Conservation (phyloP, 495 filamentous ascomycete genomes). For the Podospora fimiseda region DNA sequence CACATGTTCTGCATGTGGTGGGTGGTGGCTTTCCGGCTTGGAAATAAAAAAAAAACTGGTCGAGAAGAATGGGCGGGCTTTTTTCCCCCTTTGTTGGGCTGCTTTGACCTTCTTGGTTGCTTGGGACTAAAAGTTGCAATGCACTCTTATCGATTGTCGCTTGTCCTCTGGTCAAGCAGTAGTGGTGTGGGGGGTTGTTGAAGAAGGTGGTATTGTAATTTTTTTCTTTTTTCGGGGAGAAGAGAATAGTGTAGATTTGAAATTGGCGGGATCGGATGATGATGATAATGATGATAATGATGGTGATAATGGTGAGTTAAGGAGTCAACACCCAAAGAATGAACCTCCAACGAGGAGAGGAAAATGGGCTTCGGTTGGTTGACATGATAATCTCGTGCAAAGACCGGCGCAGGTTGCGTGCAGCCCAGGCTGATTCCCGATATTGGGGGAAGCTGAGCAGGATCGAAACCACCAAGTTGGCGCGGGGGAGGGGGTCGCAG, state of each 20-base stretch:
- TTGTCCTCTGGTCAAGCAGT: too few relatives aligned
- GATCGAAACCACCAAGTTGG: conserved; percentile 10
- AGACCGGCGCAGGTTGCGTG: conserved; percentile 26
- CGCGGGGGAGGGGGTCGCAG: conserved; percentile 6
- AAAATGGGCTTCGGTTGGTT: conserved; percentile 45
- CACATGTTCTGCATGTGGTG: conserved; percentile 36
- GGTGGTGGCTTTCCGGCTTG: background rate
- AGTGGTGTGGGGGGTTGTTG: conserved; percentile 33
- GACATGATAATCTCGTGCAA: conserved; percentile 49
- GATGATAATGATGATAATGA: conserved; percentile 10
- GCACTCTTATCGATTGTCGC: conserved; percentile 34
- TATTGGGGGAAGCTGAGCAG: conserved; percentile 25
- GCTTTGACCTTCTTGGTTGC: too few relatives aligned
- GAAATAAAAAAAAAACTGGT: background rate
- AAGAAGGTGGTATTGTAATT: background rate
- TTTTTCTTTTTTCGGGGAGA: too few relatives aligned
- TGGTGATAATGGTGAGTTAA: conserved; percentile 24
- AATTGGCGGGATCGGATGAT: too few relatives aligned
- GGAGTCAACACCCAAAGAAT: conserved; percentile 44
- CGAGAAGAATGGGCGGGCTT: too few relatives aligned
- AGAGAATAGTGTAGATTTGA: too few relatives aligned
- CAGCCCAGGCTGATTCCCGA: conserved; percentile 36
- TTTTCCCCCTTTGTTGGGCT: too few relatives aligned
- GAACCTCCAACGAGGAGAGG: conserved; percentile 51
- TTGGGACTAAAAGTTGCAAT: too few relatives aligned